Evolutionary conservation across 2,329 filamentous ascomycete genomes (phyloP), one percentile per base, ranked within the genome.

Genomic region (Fusarium hainanense): DNA sequence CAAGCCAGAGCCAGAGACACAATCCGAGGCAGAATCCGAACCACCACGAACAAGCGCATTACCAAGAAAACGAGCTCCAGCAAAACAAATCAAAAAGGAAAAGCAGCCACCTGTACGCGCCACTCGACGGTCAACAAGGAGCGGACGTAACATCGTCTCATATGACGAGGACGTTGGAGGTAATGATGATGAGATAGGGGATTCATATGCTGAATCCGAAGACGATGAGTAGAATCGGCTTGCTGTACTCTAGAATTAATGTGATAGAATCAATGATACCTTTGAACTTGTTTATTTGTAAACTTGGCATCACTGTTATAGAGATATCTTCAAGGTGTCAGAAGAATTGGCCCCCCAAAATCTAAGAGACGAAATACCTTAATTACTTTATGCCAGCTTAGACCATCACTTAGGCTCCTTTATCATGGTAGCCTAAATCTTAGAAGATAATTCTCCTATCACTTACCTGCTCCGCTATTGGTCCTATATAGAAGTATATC

Each of bases 101-200:
- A 46, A 52, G 12, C 48, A 42, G 41, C n/a, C 28, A n/a, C 41
- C 55, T 51, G 20, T 16, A n/a, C 48, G 27, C 18, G 63, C 42
- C 30, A 58, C 63, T 12, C 65, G 69, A 51, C 67, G 73, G 23
- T 75, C 71, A 42, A 73, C 65, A 21, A 66, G 70, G 14, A 57
- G 58, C 8, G 62, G 65, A 23, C 69, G 63, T 11, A 71, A 52
- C 21, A 54, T 48, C 10, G 46, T 68, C 18, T 69, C 54, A 4
- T 69, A 72, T 6, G 63, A 69, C 4, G 56, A 69, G 20, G 54
- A 63, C 16, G 63, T 50, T 10, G 58, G 56, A 20, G 66, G 60
- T 30, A 57, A 61, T n/a, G 44, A 63, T 14, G 50, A 67, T 25
- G 58, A 72, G 55, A 63, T 66, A 28, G 54, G 20, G 20, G 64